Percentiles rank a stretch among this genome's conserved stretches.
Evolutionary conservation across 1,284 basidiomycete genomes (phyloP).

Genomic region (Flammula alnicola): DNA sequence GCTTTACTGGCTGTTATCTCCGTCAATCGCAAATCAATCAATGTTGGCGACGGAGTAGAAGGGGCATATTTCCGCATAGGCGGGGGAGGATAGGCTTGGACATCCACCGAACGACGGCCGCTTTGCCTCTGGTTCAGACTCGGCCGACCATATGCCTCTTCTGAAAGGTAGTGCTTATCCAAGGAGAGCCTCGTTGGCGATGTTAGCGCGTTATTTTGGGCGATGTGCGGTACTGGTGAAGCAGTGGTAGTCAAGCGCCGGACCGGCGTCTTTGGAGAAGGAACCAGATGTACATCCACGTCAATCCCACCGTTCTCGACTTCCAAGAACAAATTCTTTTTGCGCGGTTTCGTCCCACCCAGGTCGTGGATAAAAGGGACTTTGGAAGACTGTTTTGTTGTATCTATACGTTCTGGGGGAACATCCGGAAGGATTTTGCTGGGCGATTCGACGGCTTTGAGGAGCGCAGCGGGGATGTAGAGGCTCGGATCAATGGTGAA

Average conservation of each 20-base stretch:
- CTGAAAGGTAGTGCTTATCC: background rate
- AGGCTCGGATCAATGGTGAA: conserved; percentile 28
- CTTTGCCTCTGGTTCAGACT: conserved; percentile 5
- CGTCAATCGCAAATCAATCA: conserved; percentile 22
- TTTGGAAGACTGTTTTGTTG: background rate
- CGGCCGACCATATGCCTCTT: conserved; percentile 8
- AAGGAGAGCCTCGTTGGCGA: background rate
- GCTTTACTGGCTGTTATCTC: conserved; percentile 22
- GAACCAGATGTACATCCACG: conserved; percentile 38
- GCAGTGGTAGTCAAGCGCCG: background rate
- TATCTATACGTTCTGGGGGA: conserved; percentile 13
- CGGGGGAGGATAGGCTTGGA: background rate
- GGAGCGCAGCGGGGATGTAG: conserved; percentile 22
- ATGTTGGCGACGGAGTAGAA: conserved; percentile 10
- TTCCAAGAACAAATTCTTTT: conserved; percentile 40
- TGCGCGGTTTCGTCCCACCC: conserved; percentile 6
- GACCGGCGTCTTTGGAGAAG: conserved; percentile 7
- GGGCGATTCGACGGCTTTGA: conserved; percentile 19
- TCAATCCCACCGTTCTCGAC: conserved; percentile 47
- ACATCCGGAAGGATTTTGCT: conserved; percentile 16
- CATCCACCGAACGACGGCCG: conserved; percentile 3
- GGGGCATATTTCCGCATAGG: background rate
- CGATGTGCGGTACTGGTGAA: background rate
- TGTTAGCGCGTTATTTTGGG: background rate
- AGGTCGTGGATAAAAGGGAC: background rate